A percentile compares a stretch with the other conserved stretches of the same genome.
These are phyloP conservation scores for Trichoderma asperelloides DNA, from an alignment of 495 filamentous ascomycete species.

Conservation along the genomic window DNA sequence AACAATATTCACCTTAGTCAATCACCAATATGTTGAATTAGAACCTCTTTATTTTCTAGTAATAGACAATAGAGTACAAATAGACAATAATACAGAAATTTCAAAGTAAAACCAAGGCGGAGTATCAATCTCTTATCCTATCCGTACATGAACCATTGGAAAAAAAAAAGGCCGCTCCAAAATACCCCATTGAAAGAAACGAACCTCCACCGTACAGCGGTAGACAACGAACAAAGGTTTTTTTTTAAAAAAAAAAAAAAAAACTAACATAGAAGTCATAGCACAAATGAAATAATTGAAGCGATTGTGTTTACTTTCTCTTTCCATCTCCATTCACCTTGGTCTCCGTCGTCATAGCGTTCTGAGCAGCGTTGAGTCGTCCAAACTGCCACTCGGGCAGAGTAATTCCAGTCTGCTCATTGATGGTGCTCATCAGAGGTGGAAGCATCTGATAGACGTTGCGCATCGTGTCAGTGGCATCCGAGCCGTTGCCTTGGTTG, in stretches of 20 bases:
- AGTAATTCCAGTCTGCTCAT: slow-evolving; percentile 72
- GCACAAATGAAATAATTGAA: neutral
- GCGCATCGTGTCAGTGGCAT: slow-evolving; percentile 29
- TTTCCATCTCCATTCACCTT: slow-evolving; percentile 4
- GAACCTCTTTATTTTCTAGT: too few species aligned
- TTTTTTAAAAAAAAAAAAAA: too few species aligned
- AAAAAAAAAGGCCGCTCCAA: too few species aligned
- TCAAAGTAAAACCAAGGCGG: too few species aligned
- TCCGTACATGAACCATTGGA: too few species aligned
- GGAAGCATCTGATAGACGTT: slow-evolving; percentile 69
- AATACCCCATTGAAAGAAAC: too few species aligned
- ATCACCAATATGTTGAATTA: too few species aligned
- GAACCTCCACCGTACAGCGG: too few species aligned
- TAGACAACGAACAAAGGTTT: neutral
- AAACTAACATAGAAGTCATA: neutral
- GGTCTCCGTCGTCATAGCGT: slow-evolving; percentile 11
- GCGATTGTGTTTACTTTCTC: neutral
- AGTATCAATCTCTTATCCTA: too few species aligned
- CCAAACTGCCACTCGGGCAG: slow-evolving; percentile 65
- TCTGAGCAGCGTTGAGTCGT: slow-evolving; percentile 22
- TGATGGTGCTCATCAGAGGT: slow-evolving; percentile 69
- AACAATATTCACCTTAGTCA: too few species aligned
- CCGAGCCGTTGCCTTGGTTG: slow-evolving; percentile 25
- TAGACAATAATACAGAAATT: too few species aligned
- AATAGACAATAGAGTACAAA: too few species aligned